Conservation (phyloP, 495 filamentous ascomycete species). For the Lophium mytilinum region DNA sequence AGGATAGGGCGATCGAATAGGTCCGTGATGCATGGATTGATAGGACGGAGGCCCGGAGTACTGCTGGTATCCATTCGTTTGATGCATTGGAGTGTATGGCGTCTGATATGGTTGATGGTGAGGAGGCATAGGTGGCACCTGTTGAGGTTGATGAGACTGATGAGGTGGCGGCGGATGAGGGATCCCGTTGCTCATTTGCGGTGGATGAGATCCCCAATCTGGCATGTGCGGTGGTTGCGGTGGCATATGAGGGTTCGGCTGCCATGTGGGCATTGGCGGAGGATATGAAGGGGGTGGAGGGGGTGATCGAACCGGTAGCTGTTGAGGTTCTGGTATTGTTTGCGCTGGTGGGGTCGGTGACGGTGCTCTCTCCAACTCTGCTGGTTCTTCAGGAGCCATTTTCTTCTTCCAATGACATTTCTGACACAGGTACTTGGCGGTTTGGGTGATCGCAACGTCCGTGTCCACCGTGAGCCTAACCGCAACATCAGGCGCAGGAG, state of each 20-base stretch:
- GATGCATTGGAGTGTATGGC: constrained; percentile 20
- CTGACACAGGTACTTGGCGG: constrained; percentile 26
- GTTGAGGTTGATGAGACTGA: constrained; percentile 11
- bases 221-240: constrained; percentile 3
- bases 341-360: constrained; percentile 6
- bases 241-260: not conserved
- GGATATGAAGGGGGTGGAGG: constrained; percentile 4
- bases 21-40: constrained; percentile 11
- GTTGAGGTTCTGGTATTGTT: constrained; percentile 4
- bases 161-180: constrained; percentile 11
- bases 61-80: constrained; percentile 25
- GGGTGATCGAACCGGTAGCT: constrained; percentile 23
- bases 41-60: constrained; percentile 12
- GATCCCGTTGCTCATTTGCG: constrained; percentile 19
- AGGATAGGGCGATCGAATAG: constrained; percentile 13
- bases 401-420: constrained; percentile 32
- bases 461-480: constrained; percentile 3
- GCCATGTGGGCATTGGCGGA: constrained; percentile 4
- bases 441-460: constrained; percentile 3
- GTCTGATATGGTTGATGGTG: constrained; percentile 19
- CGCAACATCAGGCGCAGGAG: not conserved
- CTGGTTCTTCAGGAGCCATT: constrained; percentile 17
- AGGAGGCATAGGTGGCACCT: constrained; percentile 4
- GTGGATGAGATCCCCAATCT: not conserved
- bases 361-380: constrained; percentile 8